A percentile compares a stretch with the other conserved stretches of the same genome.
Conservation (phyloP, 768 basidiomycete species). For the Mycena metata region DNA sequence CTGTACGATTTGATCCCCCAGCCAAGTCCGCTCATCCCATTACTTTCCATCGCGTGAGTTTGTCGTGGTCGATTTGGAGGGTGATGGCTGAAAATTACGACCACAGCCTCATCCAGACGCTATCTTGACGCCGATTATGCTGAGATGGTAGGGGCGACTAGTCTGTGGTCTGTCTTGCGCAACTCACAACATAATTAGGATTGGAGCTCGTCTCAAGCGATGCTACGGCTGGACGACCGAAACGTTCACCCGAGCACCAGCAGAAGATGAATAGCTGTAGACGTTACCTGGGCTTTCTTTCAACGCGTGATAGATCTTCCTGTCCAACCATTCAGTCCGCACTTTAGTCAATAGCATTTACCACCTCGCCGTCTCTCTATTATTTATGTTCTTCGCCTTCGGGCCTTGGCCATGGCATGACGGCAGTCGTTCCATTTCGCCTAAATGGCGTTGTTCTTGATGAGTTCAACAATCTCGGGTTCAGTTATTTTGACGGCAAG, state of each 20-base stretch:
- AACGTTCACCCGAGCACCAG: conserved; percentile 9
- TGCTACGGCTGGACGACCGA: conserved; percentile 31
- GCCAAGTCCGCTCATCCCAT: conserved; percentile 33
- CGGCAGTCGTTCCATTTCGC: too few relatives aligned
- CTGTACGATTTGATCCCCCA: conserved; percentile 38
- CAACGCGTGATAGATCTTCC: too few relatives aligned
- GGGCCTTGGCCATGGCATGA: conserved; percentile 38
- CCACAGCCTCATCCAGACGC: conserved; percentile 38
- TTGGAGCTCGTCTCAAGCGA: conserved; percentile 18
- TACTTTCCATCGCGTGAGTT: conserved; percentile 37
- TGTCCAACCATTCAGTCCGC: too few relatives aligned
- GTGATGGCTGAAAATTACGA: not conserved
- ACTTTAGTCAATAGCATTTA: too few relatives aligned
- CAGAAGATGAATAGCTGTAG: conserved; percentile 1
- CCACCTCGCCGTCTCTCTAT: too few relatives aligned
- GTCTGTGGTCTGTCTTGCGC: too few relatives aligned
- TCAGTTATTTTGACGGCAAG: too few relatives aligned
- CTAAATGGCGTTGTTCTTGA: too few relatives aligned
- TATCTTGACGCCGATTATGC: conserved; percentile 23
- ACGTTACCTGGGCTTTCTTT: too few relatives aligned
- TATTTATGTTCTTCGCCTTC: too few relatives aligned
- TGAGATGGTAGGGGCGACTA: conserved; percentile 17
- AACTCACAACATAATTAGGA: not conserved
- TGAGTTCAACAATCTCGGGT: too few relatives aligned
- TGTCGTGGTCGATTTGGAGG: not conserved